These are phyloP conservation scores for Seminavis robusta DNA, from an alignment of 108 stramenopile genomes.

Conservation along the genomic window DNA sequence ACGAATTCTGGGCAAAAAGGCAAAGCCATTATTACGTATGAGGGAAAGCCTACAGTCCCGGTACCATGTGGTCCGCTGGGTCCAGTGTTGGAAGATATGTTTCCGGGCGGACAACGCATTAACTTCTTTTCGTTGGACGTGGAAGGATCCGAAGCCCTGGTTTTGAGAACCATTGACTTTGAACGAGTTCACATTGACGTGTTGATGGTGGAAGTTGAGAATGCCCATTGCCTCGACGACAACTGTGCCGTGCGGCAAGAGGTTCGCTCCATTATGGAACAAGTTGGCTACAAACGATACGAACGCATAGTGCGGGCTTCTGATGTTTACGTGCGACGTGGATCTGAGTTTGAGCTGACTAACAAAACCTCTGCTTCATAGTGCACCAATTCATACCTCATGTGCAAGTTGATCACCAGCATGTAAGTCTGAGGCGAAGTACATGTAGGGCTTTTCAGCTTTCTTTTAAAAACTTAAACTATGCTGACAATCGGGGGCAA, in stretches of 20 bases:
- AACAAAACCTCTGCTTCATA: too few relatives aligned
- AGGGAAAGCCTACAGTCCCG: conserved; percentile 18
- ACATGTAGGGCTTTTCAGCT: too few relatives aligned
- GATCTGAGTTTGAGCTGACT: too few relatives aligned
- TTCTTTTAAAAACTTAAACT: too few relatives aligned
- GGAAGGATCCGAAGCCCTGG: conserved; percentile 54
- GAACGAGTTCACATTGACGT: conserved; percentile 36
- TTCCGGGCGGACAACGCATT: conserved; percentile 19
- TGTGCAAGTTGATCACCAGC: too few relatives aligned
- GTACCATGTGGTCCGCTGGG: conserved; percentile 53
- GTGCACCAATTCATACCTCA: too few relatives aligned
- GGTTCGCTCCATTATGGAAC: conserved; percentile 14
- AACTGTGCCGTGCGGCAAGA: conserved; percentile 13
- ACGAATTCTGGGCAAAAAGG: conserved; percentile 43
- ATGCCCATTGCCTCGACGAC: conserved; percentile 27
- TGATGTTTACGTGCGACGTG: conserved; percentile 35
- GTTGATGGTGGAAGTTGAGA: conserved; percentile 51
- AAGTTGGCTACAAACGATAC: conserved; percentile 25
- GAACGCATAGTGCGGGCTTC: conserved; percentile 8
- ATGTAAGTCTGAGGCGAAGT: too few relatives aligned
- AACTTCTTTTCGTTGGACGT: conserved; percentile 67
- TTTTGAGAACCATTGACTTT: conserved; percentile 54
- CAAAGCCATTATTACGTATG: conserved; percentile 13
- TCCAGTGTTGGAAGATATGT: conserved; percentile 35
- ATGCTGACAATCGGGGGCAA: too few relatives aligned